Evolutionary conservation across 768 basidiomycete species (phyloP), one percentile per base, ranked within the genome.

Genomic region (Mycena vitilis): DNA sequence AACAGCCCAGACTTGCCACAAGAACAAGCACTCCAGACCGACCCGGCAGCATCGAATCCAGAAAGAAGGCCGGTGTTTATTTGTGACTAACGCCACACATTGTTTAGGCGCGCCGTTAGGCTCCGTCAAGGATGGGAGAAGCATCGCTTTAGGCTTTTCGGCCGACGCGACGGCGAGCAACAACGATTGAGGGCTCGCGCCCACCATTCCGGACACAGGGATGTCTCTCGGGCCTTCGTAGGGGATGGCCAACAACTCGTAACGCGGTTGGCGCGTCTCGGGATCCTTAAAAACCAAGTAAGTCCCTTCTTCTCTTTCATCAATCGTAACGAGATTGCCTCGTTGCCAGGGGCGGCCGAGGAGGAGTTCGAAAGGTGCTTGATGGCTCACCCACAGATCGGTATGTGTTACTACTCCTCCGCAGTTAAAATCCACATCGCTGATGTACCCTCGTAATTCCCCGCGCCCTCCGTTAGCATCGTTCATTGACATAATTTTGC

Each of bases 391-490:
- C 56, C 67, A 78, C 4, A 80, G 22, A 42, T 73, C 69, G 1
- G 75, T 73, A 1, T 13, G 15, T 0, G 77, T 78, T 0, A 4
- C 18, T 1, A 77, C 61, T 12, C 47, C 60, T 63, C 78, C 77
- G 40, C 74, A 73, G 9, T n/a, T 37, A 1, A 80, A 36, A 6
- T 66, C 65, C 1, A 76, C 75, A 20, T 70, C 65, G 3, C 58
- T 22, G 3, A 76, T 69, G n/a, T 72, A 60, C 13, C 78, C 78
- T 53, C 55, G 57, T 4, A 76, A 63, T 2, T 63, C 34, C 0
- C 73, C 72, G 49, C 71, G 64, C 5, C 74, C 75, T 4, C 78
- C 77, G 65, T 78, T 80, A 0, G 76, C 78, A 56, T 80, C 78
- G 48, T 54, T 63, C 71, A 79, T 73, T 4, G 16, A 54, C 2